Conservation (phyloP, 2,329 filamentous ascomycete genomes). For the Berkeleyomyces rouxiae region DNA sequence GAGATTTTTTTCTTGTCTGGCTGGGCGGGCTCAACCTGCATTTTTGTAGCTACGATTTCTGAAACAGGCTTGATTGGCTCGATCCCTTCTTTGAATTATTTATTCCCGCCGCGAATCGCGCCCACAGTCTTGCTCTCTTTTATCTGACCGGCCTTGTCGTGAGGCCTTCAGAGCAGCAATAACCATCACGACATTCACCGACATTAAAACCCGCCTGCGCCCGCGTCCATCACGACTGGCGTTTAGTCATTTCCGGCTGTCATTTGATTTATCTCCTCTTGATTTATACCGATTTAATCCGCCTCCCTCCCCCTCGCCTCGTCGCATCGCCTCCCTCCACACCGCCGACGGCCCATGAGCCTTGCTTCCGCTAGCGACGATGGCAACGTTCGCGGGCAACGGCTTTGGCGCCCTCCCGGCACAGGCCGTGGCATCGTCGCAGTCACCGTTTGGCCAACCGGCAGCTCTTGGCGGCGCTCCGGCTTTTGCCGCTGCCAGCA, state of each 20-base stretch:
- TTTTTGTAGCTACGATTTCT: background rate
- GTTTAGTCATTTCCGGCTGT: background rate
- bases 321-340: background rate
- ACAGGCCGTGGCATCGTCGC: slow-evolving; percentile 4
- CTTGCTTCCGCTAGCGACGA: background rate
- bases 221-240: too few relatives aligned
- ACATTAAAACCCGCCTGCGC: too few relatives aligned
- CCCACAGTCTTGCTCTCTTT: too few relatives aligned
- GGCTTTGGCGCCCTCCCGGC: slow-evolving; percentile 4
- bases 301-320: background rate
- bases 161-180: too few relatives aligned
- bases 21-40: background rate
- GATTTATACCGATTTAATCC: background rate
- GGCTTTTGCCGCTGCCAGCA: background rate
- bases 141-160: too few relatives aligned
- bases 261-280: background rate
- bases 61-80: background rate
- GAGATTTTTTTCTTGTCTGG: background rate
- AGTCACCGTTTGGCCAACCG: slow-evolving; percentile 11
- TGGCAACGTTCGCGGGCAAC: slow-evolving; percentile 11
- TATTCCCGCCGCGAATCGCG: background rate
- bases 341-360: background rate
- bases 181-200: too few relatives aligned
- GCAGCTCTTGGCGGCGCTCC: background rate
- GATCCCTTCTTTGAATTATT: background rate